phyloP scores from a whole-genome alignment of 495 filamentous ascomycete genomes.

The Oidiodendron maius region DNA sequence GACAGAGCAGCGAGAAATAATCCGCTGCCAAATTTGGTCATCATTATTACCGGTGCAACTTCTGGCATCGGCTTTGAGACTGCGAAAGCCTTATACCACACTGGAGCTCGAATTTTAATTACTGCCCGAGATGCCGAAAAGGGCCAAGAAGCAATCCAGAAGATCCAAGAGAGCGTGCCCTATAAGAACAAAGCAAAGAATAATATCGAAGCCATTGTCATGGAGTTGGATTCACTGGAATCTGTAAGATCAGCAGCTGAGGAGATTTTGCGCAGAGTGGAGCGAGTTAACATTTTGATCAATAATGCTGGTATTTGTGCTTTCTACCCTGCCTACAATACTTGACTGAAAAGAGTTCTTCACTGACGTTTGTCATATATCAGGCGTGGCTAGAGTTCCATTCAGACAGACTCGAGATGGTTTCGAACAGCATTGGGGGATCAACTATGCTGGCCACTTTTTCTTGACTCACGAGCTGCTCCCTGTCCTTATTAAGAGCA shows the following conservation, averaged over 20 bases:
- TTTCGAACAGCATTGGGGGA: slow-evolving; percentile 63
- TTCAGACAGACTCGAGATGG: slow-evolving; percentile 46
- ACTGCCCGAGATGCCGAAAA: slow-evolving; percentile 35
- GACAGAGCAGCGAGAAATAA: too few relatives aligned
- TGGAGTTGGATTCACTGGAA: slow-evolving; percentile 27
- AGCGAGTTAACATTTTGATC: slow-evolving; percentile 44
- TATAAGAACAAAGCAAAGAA: too few relatives aligned
- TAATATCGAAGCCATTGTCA: slow-evolving; percentile 27
- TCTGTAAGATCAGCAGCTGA: slow-evolving; percentile 23
- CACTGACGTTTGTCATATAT: too few relatives aligned
- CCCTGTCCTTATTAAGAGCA: slow-evolving; percentile 47
- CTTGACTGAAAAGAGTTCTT: too few relatives aligned
- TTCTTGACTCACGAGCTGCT: slow-evolving; percentile 58
- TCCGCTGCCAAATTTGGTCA: slow-evolving; percentile 37
- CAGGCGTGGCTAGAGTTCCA: slow-evolving; percentile 41
- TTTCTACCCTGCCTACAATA: too few relatives aligned
- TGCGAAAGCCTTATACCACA: slow-evolving; percentile 36
- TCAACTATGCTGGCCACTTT: slow-evolving; percentile 65
- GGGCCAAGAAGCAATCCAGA: slow-evolving; percentile 27
- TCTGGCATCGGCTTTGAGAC: slow-evolving; percentile 49
- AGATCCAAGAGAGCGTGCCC: slow-evolving; percentile 20
- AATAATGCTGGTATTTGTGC: slow-evolving; percentile 60
- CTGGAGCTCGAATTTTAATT: slow-evolving; percentile 41
- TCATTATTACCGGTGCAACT: slow-evolving; percentile 45
- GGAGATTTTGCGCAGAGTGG: slow-evolving; percentile 15